Evolutionary conservation across 2,329 filamentous ascomycete genomes (phyloP).

Genomic region (Metarhizium guizhouense): DNA sequence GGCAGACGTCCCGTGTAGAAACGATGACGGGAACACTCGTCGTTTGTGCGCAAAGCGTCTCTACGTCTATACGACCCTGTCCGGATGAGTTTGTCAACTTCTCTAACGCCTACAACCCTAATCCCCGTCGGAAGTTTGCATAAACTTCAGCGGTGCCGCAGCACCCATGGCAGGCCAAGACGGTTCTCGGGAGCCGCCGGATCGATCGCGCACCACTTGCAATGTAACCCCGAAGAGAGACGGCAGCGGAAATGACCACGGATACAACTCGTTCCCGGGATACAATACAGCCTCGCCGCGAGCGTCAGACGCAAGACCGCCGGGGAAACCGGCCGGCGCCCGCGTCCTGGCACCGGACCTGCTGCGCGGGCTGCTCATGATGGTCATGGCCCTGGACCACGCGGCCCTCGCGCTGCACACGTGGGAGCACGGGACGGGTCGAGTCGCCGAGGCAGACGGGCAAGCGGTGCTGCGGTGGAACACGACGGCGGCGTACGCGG

Average conservation of each 20-base stretch:
- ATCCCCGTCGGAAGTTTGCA: too few relatives aligned
- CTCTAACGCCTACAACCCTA: too few relatives aligned
- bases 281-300: slow-evolving; percentile 1
- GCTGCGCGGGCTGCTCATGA: slow-evolving; percentile 34
- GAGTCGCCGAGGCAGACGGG: slow-evolving; percentile 27
- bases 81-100: too few relatives aligned
- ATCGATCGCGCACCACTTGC: background rate
- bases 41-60: too few relatives aligned
- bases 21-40: too few relatives aligned
- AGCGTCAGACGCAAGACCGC: background rate
- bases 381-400: slow-evolving; percentile 36
- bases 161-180: background rate
- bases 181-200: background rate
- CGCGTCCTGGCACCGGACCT: slow-evolving; percentile 34
- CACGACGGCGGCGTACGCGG: slow-evolving; percentile 23
- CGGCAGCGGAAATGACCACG: slow-evolving; percentile 6
- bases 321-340: background rate
- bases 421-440: slow-evolving; percentile 31
- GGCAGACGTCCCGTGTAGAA: too few relatives aligned
- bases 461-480: slow-evolving; percentile 28
- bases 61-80: too few relatives aligned
- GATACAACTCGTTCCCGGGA: slow-evolving; percentile 11
- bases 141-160: background rate
- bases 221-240: background rate
- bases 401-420: slow-evolving; percentile 27